Conservation (phyloP, 495 filamentous ascomycete species). For the Cercophora sp. region DNA sequence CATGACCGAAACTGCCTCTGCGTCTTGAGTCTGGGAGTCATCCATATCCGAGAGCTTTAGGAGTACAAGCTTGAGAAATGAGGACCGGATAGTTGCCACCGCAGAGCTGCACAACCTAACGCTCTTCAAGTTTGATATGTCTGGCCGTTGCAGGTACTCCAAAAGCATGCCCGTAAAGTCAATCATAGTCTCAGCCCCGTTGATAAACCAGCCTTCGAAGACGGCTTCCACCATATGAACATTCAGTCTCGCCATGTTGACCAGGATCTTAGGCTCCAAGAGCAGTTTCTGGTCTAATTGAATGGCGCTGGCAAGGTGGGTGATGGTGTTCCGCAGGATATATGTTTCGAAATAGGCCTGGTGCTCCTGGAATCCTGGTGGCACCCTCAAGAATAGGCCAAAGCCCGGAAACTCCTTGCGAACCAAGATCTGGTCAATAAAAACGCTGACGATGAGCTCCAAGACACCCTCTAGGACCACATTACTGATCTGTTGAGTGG, state of each 20-base stretch:
- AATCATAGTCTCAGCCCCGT: slow-evolving; percentile 74
- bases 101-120: slow-evolving; percentile 84
- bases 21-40: slow-evolving; percentile 51
- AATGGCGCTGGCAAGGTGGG: slow-evolving; percentile 63
- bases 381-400: slow-evolving; percentile 81
- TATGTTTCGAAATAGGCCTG: slow-evolving; percentile 94
- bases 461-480: slow-evolving; percentile 69
- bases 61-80: slow-evolving; percentile 71
- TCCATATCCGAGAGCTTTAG: slow-evolving; percentile 81
- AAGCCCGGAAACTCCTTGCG: slow-evolving; percentile 90
- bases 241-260: slow-evolving; percentile 76
- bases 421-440: slow-evolving; percentile 73
- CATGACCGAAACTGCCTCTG: slow-evolving; percentile 63
- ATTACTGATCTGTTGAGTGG: slow-evolving; percentile 55
- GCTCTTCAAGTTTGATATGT: slow-evolving; percentile 72
- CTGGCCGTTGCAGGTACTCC: slow-evolving; percentile 84
- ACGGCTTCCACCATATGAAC: slow-evolving; percentile 81
- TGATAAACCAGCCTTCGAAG: slow-evolving; percentile 93
- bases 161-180: slow-evolving; percentile 82
- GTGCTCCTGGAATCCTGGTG: slow-evolving; percentile 87
- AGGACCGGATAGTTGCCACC: slow-evolving; percentile 65
- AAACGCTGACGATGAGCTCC: slow-evolving; percentile 70
- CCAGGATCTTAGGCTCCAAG: slow-evolving; percentile 77
- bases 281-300: slow-evolving; percentile 67
- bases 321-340: slow-evolving; percentile 69